Percentiles rank a stretch among this genome's conserved stretches.
These are phyloP conservation scores for Nicotiana attenuata DNA, from an alignment of 257 asterid genomes.

Conservation along the genomic window DNA sequence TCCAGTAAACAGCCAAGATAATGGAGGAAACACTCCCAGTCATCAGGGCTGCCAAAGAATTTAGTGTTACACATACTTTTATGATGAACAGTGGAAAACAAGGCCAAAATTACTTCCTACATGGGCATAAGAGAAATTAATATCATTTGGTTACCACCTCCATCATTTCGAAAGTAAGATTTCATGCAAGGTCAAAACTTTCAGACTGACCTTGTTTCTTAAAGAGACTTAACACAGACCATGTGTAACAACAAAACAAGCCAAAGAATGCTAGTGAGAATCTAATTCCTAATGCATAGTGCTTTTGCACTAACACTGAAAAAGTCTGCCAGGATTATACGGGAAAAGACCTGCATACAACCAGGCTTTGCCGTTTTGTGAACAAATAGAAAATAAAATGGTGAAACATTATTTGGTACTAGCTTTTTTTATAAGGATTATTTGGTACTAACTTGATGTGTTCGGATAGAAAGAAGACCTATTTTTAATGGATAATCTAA, in stretches of 20 bases:
- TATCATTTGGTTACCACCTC: not conserved
- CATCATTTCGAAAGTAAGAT: not conserved
- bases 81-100: not conserved
- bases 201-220: not conserved
- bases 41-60: constrained; percentile 72
- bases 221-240: not conserved
- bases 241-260: not conserved
- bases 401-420: not conserved
- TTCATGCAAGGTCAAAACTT: not conserved
- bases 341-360: not conserved
- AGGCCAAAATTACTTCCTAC: constrained; percentile 11
- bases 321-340: not conserved
- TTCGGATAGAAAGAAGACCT: not conserved
- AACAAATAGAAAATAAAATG: not conserved
- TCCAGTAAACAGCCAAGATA: constrained; percentile 85
- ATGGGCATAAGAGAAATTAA: constrained; percentile 4
- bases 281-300: not conserved
- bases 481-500: not conserved
- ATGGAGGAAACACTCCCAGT: constrained; percentile 85
- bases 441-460: not conserved
- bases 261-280: not conserved
- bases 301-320: not conserved
- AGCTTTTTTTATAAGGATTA: not conserved
- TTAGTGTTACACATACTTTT: not conserved
- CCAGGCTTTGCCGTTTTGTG: not conserved